These are phyloP conservation scores for Solioccasus polychromus DNA, from an alignment of 768 basidiomycete species.

Conservation along the genomic window DNA sequence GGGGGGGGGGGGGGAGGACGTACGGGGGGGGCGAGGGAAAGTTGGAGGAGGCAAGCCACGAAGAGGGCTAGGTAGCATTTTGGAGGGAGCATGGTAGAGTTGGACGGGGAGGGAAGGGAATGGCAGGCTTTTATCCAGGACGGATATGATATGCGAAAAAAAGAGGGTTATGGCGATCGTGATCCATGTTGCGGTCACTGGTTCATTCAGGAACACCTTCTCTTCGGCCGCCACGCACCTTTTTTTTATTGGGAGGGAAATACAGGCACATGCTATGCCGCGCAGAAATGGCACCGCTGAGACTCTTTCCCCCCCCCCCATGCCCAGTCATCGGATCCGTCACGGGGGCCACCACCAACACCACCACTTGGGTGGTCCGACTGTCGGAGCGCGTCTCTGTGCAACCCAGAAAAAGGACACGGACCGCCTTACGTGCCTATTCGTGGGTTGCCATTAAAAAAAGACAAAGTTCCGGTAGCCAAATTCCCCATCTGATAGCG, in stretches of 20 bases:
- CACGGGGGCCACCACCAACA: too few relatives aligned
- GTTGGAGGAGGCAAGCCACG: conserved; percentile 16
- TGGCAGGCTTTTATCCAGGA: conserved; percentile 17
- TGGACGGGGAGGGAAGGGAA: conserved; percentile 1
- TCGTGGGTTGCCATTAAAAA: neutral
- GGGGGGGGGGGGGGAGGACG: neutral
- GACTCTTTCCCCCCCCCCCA: neutral
- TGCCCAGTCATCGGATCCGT: conserved; percentile 9
- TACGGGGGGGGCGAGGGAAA: conserved; percentile 26
- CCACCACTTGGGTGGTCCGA: too few relatives aligned
- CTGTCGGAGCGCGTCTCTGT: neutral
- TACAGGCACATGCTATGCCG: conserved; percentile 20
- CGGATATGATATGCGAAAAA: conserved; percentile 22
- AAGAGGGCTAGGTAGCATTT: conserved; percentile 23
- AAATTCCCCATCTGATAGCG: neutral
- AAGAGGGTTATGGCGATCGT: conserved; percentile 15
- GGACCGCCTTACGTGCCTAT: conserved; percentile 1
- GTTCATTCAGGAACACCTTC: conserved; percentile 22
- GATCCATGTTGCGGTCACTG: conserved; percentile 21
- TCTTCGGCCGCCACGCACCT: conserved; percentile 25
- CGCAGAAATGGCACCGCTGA: conserved; percentile 9
- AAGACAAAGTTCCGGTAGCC: neutral
- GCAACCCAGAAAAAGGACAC: conserved; percentile 1
- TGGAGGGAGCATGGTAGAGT: conserved; percentile 16
- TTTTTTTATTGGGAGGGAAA: conserved; percentile 14